Base-by-base conservation (phyloP, 192 early-diverging fungal species). In the Dispira simplex region DNA sequence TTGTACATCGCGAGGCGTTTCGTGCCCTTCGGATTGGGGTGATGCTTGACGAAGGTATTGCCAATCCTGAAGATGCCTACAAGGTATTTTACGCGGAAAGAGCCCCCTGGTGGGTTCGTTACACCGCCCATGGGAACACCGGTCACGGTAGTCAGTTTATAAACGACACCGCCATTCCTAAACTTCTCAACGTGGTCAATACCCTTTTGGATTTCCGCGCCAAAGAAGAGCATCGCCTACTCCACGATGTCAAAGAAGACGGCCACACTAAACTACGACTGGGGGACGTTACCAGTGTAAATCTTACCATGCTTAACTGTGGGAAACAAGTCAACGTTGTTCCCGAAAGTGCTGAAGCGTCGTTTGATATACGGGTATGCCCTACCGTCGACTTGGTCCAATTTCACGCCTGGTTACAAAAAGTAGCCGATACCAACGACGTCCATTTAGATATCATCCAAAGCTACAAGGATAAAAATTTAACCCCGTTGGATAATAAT, bases 71-170 rank as follows among this genome's bases (percentile, higher is more conserved):
- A 18, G 62, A 80, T 44, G 73, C 64, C 0, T 72, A 87, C 67
- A 84, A 85, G 67, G 85, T 91, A 63, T 94, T 87, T 72, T 90
- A 92, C 66, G 89, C 86, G 53, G 90, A 94, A 71, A 77, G 89
- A 11, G 78, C 87, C 54, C 79, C 83, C 26, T 94, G 91, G 89
- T 94, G 90, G 89, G 74, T 86, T 66, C 79, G 76, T 66, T 67
- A 92, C 66, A 81, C 70, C 0, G 83, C 90, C 6, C 77, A 62
- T 12, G 91, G 91, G 0, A 77, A 81, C 16, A 82, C 86, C 0
- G 91, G 91, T 3, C 91, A 94, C 66, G 91, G 88, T 53, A 84
- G 81, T 62, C 87, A 90, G 69, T 90, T 93, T 63, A 85, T 93
- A 51, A 64, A 84, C 63, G 77, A 85, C 57, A 83, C 80, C 43